These are phyloP conservation scores for Gyromitra esculenta DNA, from an alignment of 2,329 filamentous ascomycete species.

Conservation along the genomic window DNA sequence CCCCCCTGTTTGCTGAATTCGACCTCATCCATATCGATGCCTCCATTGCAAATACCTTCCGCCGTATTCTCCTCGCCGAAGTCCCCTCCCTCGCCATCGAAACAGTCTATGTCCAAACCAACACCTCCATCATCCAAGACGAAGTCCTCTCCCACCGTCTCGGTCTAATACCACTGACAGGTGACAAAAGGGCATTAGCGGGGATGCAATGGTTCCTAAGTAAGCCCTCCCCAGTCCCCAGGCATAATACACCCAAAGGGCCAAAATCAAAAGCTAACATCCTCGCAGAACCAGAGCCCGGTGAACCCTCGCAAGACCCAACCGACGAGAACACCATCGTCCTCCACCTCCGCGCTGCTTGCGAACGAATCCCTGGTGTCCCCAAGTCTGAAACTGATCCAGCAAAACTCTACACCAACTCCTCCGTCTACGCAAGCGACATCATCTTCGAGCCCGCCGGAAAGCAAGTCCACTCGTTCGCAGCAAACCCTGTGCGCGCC, in stretches of 20 bases:
- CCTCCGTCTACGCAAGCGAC: slow-evolving; percentile 81
- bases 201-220: slow-evolving; percentile 61
- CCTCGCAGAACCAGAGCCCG: slow-evolving; percentile 15
- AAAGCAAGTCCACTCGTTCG: slow-evolving; percentile 75
- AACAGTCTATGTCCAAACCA: slow-evolving; percentile 91
- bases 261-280: background rate
- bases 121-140: slow-evolving; percentile 97
- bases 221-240: slow-evolving; percentile 22
- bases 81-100: slow-evolving; percentile 95
- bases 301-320: slow-evolving; percentile 58
- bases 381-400: slow-evolving; percentile 80
- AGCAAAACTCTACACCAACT: slow-evolving; percentile 82
- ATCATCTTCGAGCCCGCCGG: slow-evolving; percentile 81
- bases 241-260: too few species aligned
- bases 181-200: slow-evolving; percentile 76
- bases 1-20: slow-evolving; percentile 80
- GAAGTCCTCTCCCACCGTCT: slow-evolving; percentile 92
- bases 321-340: slow-evolving; percentile 88
- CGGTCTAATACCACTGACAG: slow-evolving; percentile 88
- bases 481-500: slow-evolving; percentile 73
- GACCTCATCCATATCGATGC: slow-evolving; percentile 92
- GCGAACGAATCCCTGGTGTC: slow-evolving; percentile 79
- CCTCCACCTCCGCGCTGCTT: slow-evolving; percentile 79
- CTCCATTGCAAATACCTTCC: slow-evolving; percentile 94
- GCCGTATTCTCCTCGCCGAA: slow-evolving; percentile 93